phyloP scores from a whole-genome alignment of 1,139 yeast genomes.

The Yamadazyma mexicana region DNA sequence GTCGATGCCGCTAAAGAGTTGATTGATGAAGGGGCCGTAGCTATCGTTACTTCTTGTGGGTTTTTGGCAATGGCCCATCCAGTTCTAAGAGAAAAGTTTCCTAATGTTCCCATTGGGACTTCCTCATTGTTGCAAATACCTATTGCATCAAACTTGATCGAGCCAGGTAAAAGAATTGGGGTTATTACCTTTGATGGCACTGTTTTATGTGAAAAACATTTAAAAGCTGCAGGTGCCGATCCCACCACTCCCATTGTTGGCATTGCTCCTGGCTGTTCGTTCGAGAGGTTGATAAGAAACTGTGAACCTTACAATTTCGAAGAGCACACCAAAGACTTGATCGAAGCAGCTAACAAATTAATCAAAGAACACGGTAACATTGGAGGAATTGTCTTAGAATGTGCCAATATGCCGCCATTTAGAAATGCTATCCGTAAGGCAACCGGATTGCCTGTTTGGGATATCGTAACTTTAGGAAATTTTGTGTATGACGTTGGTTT shows the following conservation, averaged over 20 bases:
- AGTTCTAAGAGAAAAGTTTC: conserved; percentile 16
- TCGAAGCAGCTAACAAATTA: conserved; percentile 15
- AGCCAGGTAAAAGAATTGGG: conserved; percentile 21
- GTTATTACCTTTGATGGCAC: conserved; percentile 26
- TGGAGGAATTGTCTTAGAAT: conserved; percentile 26
- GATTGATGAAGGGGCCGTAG: conserved; percentile 20
- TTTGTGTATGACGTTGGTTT: conserved; percentile 13
- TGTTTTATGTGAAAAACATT: conserved; percentile 22
- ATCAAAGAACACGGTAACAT: conserved; percentile 14
- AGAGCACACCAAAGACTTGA: conserved; percentile 8
- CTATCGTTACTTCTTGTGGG: conserved; percentile 22
- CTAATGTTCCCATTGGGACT: conserved; percentile 27
- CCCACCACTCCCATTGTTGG: conserved; percentile 19
- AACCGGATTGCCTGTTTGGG: conserved; percentile 21
- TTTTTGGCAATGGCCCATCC: conserved; percentile 25
- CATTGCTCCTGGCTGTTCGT: conserved; percentile 19
- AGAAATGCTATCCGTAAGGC: conserved; percentile 18
- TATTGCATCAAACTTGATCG: conserved; percentile 17
- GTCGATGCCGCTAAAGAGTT: conserved; percentile 15
- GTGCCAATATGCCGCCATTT: conserved; percentile 28
- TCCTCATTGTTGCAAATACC: conserved; percentile 28
- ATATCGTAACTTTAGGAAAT: conserved; percentile 19
- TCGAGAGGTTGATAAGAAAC: conserved; percentile 19
- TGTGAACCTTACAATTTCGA: conserved; percentile 24
- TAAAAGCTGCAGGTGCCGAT: conserved; percentile 24